phyloP scores from a whole-genome alignment of 768 basidiomycete genomes.

The Pleurotus tuber-regium region DNA sequence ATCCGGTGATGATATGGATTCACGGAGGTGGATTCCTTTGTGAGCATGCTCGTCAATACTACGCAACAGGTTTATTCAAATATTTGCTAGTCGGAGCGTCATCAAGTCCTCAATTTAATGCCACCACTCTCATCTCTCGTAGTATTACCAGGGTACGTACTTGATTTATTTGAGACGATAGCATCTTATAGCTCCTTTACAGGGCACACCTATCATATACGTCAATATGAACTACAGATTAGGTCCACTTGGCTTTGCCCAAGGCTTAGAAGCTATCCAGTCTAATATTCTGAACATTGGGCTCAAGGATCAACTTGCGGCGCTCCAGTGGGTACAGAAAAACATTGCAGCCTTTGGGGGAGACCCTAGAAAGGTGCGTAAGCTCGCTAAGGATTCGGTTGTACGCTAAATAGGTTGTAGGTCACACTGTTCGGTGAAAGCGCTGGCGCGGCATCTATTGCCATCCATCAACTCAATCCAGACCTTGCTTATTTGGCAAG shows the following conservation, averaged over 20 bases:
- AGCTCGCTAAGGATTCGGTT: not conserved
- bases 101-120: constrained; percentile 26
- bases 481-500: constrained; percentile 24
- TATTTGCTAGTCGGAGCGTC: constrained; percentile 14
- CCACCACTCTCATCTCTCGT: constrained; percentile 21
- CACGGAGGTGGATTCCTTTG: constrained; percentile 20
- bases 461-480: constrained; percentile 33
- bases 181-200: not conserved
- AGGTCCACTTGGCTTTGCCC: constrained; percentile 44
- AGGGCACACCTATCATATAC: constrained; percentile 41
- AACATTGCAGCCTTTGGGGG: constrained; percentile 59
- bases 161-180: not conserved
- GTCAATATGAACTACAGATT: constrained; percentile 51
- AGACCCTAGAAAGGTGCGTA: constrained; percentile 39
- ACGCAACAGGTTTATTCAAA: not conserved
- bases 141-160: constrained; percentile 21
- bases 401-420: constrained; percentile 16
- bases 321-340: constrained; percentile 47
- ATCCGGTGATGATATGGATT: constrained; percentile 44
- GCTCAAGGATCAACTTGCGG: constrained; percentile 36
- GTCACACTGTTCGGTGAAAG: constrained; percentile 47
- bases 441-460: constrained; percentile 45
- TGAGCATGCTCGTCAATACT: constrained; percentile 6
- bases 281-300: constrained; percentile 36
- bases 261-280: constrained; percentile 33